Evolutionary conservation across 352 stramenopile genomes (phyloP).

Genomic region (Pilasporangium apinafurcum): DNA sequence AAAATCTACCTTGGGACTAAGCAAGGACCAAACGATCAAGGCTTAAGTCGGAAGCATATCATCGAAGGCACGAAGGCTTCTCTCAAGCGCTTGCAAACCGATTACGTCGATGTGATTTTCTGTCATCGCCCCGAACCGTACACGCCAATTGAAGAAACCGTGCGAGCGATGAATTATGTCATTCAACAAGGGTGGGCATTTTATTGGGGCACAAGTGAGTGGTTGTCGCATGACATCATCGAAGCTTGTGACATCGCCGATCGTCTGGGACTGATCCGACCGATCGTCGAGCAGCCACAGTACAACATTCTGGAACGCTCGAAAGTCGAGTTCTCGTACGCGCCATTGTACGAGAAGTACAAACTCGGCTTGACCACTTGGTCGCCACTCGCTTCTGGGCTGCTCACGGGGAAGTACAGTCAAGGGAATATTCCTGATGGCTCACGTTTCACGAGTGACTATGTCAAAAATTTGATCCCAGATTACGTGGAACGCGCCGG

Average conservation of each 20-base stretch:
- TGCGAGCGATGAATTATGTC: conserved; percentile 44
- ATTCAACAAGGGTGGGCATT: conserved; percentile 27
- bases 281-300: conserved; percentile 39
- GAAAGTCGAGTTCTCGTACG: conserved; percentile 44
- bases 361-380: conserved; percentile 46
- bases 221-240: conserved; percentile 37
- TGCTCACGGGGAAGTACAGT: conserved; percentile 61
- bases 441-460: conserved; percentile 23
- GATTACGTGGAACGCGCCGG: conserved; percentile 6
- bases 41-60: conserved; percentile 37
- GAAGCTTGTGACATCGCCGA: conserved; percentile 35
- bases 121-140: conserved; percentile 25
- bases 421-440: conserved; percentile 14
- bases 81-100: conserved; percentile 25
- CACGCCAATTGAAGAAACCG: conserved; percentile 27
- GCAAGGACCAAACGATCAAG: conserved; percentile 12
- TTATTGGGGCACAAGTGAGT: conserved; percentile 48
- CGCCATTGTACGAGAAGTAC: conserved; percentile 40
- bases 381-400: conserved; percentile 31
- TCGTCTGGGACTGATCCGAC: conserved; percentile 12
- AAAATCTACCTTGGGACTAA: conserved; percentile 46
- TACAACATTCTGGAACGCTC: conserved; percentile 56
- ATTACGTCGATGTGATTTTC: conserved; percentile 50
- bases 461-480: conserved; percentile 28
- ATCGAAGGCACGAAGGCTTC: conserved; percentile 33